Base-by-base conservation (phyloP, 164 flowering plant species). In the Chimonanthus praecox region DNA sequence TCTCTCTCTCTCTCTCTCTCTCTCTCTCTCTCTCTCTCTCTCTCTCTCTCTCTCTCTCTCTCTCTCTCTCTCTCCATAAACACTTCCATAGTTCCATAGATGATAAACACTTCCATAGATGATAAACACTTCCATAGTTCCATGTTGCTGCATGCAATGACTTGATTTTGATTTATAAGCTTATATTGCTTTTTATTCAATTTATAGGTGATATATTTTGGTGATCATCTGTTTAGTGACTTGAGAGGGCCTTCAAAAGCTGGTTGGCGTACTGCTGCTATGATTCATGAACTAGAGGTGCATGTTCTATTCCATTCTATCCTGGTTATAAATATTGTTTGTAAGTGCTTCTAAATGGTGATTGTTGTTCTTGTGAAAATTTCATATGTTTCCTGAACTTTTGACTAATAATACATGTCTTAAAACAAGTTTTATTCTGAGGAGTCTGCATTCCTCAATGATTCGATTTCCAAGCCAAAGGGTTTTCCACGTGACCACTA, bases 201-300 rank as follows among this genome's bases (percentile, higher is more conserved):
- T 47, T 6, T 63, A 46, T 75, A 95, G 98, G 99, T 95, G 73
- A 95, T 95, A 73, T 95, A 95, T 80, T 95, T 95, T 82, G 98
- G 98, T 65, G 99, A 95, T 83, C 99, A 95, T 84, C 82, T 93
- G 67, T 93, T 95, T 77, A 95, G 99, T 73, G 99, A 95, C 79
- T 83, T 93, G 49, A 84, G 98, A 83, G 97, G 99, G 47, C 99
- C 99, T 76, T 88, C 98, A 65, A 95, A 90, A 72, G 93, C 99
- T 78, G 98, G 99, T 71, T 93, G 99, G 98, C 92, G 94, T 70
- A 93, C 99, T 75, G 98, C 99, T 82, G 99, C 97, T 18, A 90
- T 94, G 78, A 89, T 95, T 75, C 92, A 91, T 75, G 99, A 95
- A 78, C 81, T 95, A 73, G 99, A 93, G 77, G 98, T 93, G 86